A percentile compares a stretch with the other conserved stretches of the same genome.
Conservation (phyloP, 768 basidiomycete species). For the Suillus americanus region DNA sequence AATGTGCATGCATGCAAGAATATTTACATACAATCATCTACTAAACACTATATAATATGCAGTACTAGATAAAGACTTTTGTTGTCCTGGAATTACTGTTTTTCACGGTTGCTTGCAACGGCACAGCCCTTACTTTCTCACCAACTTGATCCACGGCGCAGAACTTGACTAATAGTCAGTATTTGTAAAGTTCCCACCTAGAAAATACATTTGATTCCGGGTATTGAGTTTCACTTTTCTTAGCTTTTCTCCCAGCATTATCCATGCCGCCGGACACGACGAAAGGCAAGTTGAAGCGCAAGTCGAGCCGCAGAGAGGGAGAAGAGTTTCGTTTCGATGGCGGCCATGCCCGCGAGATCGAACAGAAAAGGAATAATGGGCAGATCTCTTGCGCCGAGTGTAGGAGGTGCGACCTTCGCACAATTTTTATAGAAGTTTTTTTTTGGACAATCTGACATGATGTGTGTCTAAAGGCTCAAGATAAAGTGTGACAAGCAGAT, state of each 20-base stretch:
- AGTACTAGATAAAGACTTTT: neutral
- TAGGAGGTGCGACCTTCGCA: slow-evolving; percentile 67
- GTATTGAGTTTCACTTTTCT: slow-evolving; percentile 4
- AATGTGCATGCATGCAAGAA: too few species aligned
- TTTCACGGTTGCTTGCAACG: neutral
- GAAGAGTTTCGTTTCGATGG: slow-evolving; percentile 53
- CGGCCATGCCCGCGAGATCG: slow-evolving; percentile 63
- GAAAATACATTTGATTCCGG: slow-evolving; percentile 15
- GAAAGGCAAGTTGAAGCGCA: slow-evolving; percentile 51
- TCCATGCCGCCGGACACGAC: slow-evolving; percentile 58
- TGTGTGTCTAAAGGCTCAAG: slow-evolving; percentile 54
- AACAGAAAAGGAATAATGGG: slow-evolving; percentile 72
- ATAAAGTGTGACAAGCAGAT: slow-evolving; percentile 84
- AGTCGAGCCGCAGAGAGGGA: slow-evolving; percentile 46
- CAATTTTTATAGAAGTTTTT: slow-evolving; percentile 24
- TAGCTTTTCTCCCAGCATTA: slow-evolving; percentile 9
- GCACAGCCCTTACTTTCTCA: slow-evolving; percentile 11
- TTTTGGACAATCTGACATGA: slow-evolving; percentile 24
- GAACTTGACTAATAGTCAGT: neutral
- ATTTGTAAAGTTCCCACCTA: slow-evolving; percentile 16
- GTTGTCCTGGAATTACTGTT: neutral
- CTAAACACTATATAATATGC: too few species aligned
- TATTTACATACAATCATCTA: too few species aligned
- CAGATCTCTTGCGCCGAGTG: slow-evolving; percentile 82
- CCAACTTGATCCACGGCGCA: slow-evolving; percentile 7